Base-by-base conservation (phyloP, 352 stramenopile genomes). In the Pythium myriotylum region DNA sequence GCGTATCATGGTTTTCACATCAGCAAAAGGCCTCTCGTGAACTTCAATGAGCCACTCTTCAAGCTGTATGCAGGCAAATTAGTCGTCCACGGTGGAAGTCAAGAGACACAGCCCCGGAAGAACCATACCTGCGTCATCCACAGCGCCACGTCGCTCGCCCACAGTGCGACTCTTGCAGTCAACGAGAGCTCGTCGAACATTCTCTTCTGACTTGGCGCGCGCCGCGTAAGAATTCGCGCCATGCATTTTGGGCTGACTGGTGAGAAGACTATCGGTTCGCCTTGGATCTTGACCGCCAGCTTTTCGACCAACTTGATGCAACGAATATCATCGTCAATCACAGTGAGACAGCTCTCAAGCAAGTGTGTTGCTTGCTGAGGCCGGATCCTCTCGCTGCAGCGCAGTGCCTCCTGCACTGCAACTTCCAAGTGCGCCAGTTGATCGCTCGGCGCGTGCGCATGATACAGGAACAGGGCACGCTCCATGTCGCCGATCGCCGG, bases 11-110 rank as follows among this genome's bases (percentile, higher is more conserved):
- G 14, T 23, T 20, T 33, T 19, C 12, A 69, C 24, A 8, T 54
- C 16, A 7, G 26, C 32, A 6, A 69, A 69, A 1, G 54, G 54
- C 33, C 19, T 32, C 32, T 58, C 41, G 24, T 64, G 54, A 19
- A 58, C 62, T 17, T 37, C n/a, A 17, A 60, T 13, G 4, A 69
- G 33, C 62, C 62, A 69, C 3, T 50, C 29, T 13, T 63, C 48
- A 1, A 69, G 54, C 62, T 69, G 41, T 13, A 48, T 3, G 17
- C n/a, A 17, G 16, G 17, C 29, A 2, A 23, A 13, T 27, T 2
- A 41, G 42, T 35, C 29, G 5, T 10, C 29, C 10, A 10, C 5
- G 29, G 5, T 35, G 29, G 5, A 5, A 35, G 5, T 35, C 29
- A 35, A 10, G 5, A 10, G 29, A 10, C 10, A 35, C 29, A 35